These are phyloP conservation scores for Leishmania turanica DNA, from an alignment of 208 protist species.

Conservation along the genomic window DNA sequence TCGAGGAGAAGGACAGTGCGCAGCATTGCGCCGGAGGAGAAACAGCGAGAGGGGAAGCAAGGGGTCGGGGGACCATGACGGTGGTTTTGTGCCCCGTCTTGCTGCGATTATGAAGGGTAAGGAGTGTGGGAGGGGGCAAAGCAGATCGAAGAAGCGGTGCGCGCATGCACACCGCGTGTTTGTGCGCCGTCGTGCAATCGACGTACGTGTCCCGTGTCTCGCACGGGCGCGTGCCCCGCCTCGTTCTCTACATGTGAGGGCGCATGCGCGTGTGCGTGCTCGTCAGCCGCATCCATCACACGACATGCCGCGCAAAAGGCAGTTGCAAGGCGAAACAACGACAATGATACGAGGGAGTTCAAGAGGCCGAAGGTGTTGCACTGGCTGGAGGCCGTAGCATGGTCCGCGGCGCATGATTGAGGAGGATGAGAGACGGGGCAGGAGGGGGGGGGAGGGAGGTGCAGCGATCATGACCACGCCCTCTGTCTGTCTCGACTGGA, in stretches of 20 bases:
- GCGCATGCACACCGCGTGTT: background rate
- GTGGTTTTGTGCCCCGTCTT: background rate
- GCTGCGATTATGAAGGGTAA: background rate
- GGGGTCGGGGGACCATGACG: background rate
- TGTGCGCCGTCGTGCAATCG: background rate
- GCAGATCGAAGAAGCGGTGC: background rate
- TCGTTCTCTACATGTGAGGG: background rate
- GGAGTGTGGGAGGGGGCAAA: background rate
- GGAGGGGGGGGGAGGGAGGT: background rate
- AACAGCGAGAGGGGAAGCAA: background rate
- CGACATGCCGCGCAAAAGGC: background rate
- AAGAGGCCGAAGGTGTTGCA: background rate
- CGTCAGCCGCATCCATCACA: background rate
- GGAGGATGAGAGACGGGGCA: background rate
- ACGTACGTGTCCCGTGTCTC: background rate
- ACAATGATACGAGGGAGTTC: background rate
- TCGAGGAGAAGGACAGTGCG: slow-evolving; percentile 83
- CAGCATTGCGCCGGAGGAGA: slow-evolving; percentile 36
- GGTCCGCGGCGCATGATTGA: background rate
- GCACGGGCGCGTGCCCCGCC: background rate
- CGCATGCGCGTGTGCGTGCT: background rate
- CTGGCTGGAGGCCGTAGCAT: background rate
- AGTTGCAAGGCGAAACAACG: too few species aligned
- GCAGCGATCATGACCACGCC: background rate
- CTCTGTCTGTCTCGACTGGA: background rate